phyloP scores from a whole-genome alignment of 176 grass and related monocot genomes.

The Luzula sylvatica region DNA sequence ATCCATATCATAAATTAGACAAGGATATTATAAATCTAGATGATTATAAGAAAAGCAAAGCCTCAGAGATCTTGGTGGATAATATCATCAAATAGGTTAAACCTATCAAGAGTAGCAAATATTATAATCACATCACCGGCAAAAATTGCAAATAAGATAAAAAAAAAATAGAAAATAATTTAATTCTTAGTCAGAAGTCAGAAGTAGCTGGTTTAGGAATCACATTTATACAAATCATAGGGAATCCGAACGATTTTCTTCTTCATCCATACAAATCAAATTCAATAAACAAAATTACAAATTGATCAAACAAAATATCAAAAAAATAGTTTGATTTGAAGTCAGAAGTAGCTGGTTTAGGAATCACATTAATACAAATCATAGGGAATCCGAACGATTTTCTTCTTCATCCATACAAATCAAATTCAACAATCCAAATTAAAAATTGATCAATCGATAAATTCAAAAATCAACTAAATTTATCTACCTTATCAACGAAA shows the following conservation, averaged over 20 bases:
- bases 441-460: too few species aligned
- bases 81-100: slow-evolving; percentile 13
- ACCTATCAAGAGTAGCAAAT: slow-evolving; percentile 29
- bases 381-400: slow-evolving; percentile 26
- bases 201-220: slow-evolving; percentile 23
- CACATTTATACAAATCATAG: slow-evolving; percentile 20
- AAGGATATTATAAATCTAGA: too few species aligned
- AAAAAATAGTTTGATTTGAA: not conserved
- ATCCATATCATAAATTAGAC: too few species aligned
- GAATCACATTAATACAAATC: slow-evolving; percentile 22
- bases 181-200: slow-evolving; percentile 2
- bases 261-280: slow-evolving; percentile 13
- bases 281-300: not conserved
- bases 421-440: too few species aligned
- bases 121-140: slow-evolving; percentile 21
- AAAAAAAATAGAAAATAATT: not conserved
- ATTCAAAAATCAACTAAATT: too few species aligned
- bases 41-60: not conserved
- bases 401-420: slow-evolving; percentile 17
- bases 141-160: not conserved
- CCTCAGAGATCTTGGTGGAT: slow-evolving; percentile 29
- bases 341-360: slow-evolving; percentile 24
- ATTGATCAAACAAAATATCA: not conserved
- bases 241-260: slow-evolving; percentile 25
- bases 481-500: too few species aligned